Evolutionary conservation across 768 basidiomycete genomes (phyloP), one percentile per base, ranked within the genome.

Genomic region (Lactarius hatsudake): DNA sequence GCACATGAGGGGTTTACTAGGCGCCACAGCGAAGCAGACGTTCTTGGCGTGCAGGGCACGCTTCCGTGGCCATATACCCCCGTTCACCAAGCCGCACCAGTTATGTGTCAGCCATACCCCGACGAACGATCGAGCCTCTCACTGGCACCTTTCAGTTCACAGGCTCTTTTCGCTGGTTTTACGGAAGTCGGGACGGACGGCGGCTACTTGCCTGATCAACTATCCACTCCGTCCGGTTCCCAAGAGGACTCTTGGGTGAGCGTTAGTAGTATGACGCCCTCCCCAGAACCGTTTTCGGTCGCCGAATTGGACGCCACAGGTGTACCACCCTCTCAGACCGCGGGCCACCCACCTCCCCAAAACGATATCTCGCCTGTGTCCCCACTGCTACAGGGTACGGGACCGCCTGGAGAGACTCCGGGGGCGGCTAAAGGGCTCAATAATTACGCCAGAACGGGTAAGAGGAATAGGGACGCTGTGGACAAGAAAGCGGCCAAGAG

Each of bases 401-500:
- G 15, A 17, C 13, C 6, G 51, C 15, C 5, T 26, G 23, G 23
- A 28, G 6, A 23, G 13, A 4, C 5, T 1, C 0, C 26, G 2
- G 12, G 5, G 26, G 51, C 15, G 2, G 26, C 26, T 7, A 17
- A 28, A 15, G 51, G 6, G 23, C 5, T 45, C 34, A 53, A n/a
- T n/a, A n/a, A n/a, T n/a, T n/a, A n/a, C n/a, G 2, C 4, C 5
- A 58, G 38, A 20, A 67, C 40, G 18, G 20, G 32, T 23, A 65
- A 34, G 62, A 43, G 23, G 34, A 4, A 13, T 8, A 42, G 32
- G 15, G 45, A n/a, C 15, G 38, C 66, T 30, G 63, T 53, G 57
- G 61, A 63, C 40, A 56, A 6, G 18, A 58, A 38, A 13, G 66
- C 66, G 38, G 51, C 66, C 15, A 36, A 17, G 34, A 58, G 66